Base-by-base conservation (phyloP, 805 yeast genomes). In the Wickerhamiella dianesei region DNA sequence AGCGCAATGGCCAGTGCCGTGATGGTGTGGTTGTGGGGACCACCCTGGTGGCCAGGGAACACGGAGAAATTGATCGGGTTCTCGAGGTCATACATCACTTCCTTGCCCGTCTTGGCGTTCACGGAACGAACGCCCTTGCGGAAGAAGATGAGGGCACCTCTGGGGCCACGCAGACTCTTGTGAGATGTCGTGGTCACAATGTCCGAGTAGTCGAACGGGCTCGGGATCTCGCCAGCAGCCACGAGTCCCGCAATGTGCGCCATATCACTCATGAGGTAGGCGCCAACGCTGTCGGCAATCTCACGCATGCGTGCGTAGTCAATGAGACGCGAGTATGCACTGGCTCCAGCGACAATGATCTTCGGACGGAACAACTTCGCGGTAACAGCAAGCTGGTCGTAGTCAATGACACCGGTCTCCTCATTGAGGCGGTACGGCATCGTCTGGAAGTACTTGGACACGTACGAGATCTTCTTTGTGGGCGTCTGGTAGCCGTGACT, bases 41-140 rank as follows among this genome's bases (percentile, higher is more conserved):
- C 98, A 73, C 98, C 98, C 73, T 89, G 98, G 67, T 89, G 97
- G 54, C 94, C 97, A 57, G 98, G 98, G 84, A 89, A 89, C 48
- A 89, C 97, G 29, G 96, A 85, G 64, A 89, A 89, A 75, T 89
- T 89, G 68, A 89, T 87, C 64, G 79, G 82, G 63, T 79, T 77
- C 68, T 89, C 97, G 61, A 89, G 76, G 59, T 89, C 96, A 65
- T 86, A 88, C 44, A 74, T 69, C 48, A 82, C 71, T 68, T 85
- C 88, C 66, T 83, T 84, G 55, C 96, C 96, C 73, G 84, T 85
- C 54, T 73, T 67, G 35, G 43, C 21, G 59, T 79, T 80, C 55
- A 79, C 77, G 56, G 79, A 76, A 70, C 94, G 79, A 49, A 85
- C 77, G 58, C 97, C 97, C 71, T 83, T 85, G 75, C 97, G 82